phyloP scores from a whole-genome alignment of 2,329 filamentous ascomycete genomes.

The Aspergillus jensenii region DNA sequence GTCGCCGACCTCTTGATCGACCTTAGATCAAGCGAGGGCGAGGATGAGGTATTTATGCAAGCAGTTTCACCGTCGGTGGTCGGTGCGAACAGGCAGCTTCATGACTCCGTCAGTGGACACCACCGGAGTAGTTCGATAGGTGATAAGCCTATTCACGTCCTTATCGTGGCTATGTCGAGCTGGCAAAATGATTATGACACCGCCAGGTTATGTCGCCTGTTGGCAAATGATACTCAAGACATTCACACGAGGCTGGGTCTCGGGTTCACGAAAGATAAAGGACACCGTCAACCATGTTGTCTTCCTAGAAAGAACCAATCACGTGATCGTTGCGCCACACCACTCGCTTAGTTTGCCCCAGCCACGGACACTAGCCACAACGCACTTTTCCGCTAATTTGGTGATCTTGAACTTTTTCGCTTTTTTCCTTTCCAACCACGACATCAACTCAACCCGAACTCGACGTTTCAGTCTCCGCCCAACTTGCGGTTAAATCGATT shows the following conservation, averaged over 20 bases:
- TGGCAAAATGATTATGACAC: not conserved
- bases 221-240: not conserved
- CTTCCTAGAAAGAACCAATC: slow-evolving; percentile 26
- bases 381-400: slow-evolving; percentile 41
- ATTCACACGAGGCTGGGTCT: slow-evolving; percentile 6
- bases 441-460: slow-evolving; percentile 61
- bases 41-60: slow-evolving; percentile 16
- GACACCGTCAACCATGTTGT: slow-evolving; percentile 18
- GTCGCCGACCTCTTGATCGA: not conserved
- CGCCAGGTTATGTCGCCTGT: not conserved
- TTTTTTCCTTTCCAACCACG: slow-evolving; percentile 28
- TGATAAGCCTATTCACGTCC: slow-evolving; percentile 15
- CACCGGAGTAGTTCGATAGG: slow-evolving; percentile 17
- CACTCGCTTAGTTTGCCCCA: slow-evolving; percentile 38
- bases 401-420: slow-evolving; percentile 20
- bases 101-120: slow-evolving; percentile 36
- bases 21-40: slow-evolving; percentile 1
- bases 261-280: not conserved
- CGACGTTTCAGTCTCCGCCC: slow-evolving; percentile 99
- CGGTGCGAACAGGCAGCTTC: slow-evolving; percentile 38
- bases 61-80: slow-evolving; percentile 39
- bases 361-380: slow-evolving; percentile 32
- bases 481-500: slow-evolving; percentile 99
- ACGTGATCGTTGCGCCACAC: slow-evolving; percentile 28
- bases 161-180: not conserved